Conservation (phyloP, 495 filamentous ascomycete species). For the Elasticomyces elasticus region DNA sequence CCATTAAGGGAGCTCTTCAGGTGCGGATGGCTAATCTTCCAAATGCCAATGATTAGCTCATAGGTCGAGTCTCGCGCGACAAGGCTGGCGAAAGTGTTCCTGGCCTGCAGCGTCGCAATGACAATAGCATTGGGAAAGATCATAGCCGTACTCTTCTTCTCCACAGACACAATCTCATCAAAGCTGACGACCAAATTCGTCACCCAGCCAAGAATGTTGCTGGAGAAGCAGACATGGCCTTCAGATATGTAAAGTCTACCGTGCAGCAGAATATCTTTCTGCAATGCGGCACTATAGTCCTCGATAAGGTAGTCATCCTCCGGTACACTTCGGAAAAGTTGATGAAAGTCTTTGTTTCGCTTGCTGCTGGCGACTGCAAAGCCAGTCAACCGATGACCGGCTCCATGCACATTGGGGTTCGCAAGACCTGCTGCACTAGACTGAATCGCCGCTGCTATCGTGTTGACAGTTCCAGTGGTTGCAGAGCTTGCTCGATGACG, state of each 20-base stretch:
- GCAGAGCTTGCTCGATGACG: constrained; percentile 77
- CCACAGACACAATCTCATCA: constrained; percentile 90
- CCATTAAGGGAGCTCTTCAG: constrained; percentile 83
- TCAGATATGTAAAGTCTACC: constrained; percentile 94
- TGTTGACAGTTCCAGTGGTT: constrained; percentile 51
- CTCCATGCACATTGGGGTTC: constrained; percentile 46
- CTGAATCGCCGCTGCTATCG: constrained; percentile 60
- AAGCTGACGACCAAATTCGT: constrained; percentile 96
- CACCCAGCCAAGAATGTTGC: constrained; percentile 96
- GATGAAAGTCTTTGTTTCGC: constrained; percentile 90
- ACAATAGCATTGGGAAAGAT: constrained; percentile 97
- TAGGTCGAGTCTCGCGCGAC: constrained; percentile 92
- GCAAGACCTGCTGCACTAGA: constrained; percentile 55
- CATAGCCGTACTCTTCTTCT: constrained; percentile 92
- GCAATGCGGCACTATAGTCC: constrained; percentile 93
- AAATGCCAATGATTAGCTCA: constrained; percentile 92
- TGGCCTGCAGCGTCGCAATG: constrained; percentile 89
- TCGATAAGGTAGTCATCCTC: constrained; percentile 98
- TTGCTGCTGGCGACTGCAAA: constrained; percentile 96
- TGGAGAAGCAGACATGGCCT: constrained; percentile 95
- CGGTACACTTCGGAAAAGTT: constrained; percentile 86
- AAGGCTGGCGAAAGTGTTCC: constrained; percentile 91
- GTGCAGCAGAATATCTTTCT: constrained; percentile 90
- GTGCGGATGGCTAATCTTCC: constrained; percentile 90
- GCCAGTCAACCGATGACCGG: constrained; percentile 70